phyloP scores from a whole-genome alignment of 148 eudicot species.

The Rheum nobile region DNA sequence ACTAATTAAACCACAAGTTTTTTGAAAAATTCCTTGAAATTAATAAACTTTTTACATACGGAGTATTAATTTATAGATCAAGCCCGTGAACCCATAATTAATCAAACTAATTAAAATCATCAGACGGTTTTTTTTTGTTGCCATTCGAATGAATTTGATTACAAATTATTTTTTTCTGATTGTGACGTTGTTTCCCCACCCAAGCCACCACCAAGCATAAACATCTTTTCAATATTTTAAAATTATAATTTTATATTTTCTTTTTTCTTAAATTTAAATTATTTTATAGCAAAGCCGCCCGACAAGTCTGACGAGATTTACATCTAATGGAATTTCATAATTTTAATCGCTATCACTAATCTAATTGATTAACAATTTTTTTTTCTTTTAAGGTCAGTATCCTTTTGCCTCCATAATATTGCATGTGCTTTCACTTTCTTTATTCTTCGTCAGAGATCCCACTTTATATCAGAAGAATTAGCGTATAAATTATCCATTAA shows the following conservation, averaged over 20 bases:
- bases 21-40: too few species aligned
- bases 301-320: slow-evolving; percentile 9
- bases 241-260: not conserved
- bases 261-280: not conserved
- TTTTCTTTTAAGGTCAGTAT: not conserved
- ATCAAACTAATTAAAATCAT: not conserved
- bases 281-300: slow-evolving; percentile 7
- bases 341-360: not conserved
- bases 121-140: not conserved
- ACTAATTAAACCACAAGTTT: too few species aligned
- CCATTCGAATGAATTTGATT: not conserved
- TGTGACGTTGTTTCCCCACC: slow-evolving; percentile 5
- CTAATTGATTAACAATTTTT: not conserved
- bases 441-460: slow-evolving; percentile 2
- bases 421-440: slow-evolving; percentile 4
- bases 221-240: not conserved
- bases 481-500: not conserved
- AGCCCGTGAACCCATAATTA: not conserved
- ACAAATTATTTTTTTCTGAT: not conserved
- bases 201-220: not conserved
- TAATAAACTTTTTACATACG: too few species aligned
- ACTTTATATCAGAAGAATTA: not conserved
- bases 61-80: too few species aligned
- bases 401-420: not conserved
- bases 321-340: slow-evolving; percentile 7